Conservation (phyloP, 2,329 filamentous ascomycete species). For the Colletotrichum sp. region DNA sequence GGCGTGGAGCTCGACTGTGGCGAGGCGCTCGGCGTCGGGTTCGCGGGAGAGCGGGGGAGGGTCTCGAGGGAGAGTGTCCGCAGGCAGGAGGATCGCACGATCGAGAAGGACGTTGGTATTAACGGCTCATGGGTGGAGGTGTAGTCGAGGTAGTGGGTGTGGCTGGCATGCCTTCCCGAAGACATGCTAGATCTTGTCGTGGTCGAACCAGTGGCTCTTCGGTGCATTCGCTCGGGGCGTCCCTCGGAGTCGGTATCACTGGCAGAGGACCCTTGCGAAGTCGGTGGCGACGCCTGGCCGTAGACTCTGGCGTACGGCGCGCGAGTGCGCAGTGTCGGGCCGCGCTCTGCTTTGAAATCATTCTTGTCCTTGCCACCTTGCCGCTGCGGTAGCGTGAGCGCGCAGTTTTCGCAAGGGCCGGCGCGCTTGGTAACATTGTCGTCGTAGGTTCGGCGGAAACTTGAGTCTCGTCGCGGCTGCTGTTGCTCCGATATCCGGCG, state of each 20-base stretch:
- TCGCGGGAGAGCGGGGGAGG: conserved; percentile 57
- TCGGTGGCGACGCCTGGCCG: conserved; percentile 56
- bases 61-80: conserved; percentile 72
- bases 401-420: conserved; percentile 72
- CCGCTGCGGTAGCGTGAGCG: conserved; percentile 65
- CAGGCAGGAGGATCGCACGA: conserved; percentile 69
- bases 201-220: conserved; percentile 49
- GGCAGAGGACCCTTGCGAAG: conserved; percentile 53
- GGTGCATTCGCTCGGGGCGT: conserved; percentile 42
- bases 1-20: conserved; percentile 41
- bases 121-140: conserved; percentile 72
- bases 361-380: conserved; percentile 33
- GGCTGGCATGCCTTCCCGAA: conserved; percentile 61
- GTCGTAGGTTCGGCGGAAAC: conserved; percentile 68
- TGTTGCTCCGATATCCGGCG: conserved; percentile 42
- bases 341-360: conserved; percentile 42
- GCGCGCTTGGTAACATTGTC: conserved; percentile 69
- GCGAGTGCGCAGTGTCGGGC: conserved; percentile 64
- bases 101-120: conserved; percentile 67
- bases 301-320: conserved; percentile 66
- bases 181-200: conserved; percentile 60
- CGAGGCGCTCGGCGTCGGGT: conserved; percentile 27
- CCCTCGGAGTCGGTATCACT: conserved; percentile 60
- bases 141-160: conserved; percentile 71
- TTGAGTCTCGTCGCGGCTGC: conserved; percentile 57